Base-by-base conservation (phyloP, 495 filamentous ascomycete species). In the Neurospora cerealis region DNA sequence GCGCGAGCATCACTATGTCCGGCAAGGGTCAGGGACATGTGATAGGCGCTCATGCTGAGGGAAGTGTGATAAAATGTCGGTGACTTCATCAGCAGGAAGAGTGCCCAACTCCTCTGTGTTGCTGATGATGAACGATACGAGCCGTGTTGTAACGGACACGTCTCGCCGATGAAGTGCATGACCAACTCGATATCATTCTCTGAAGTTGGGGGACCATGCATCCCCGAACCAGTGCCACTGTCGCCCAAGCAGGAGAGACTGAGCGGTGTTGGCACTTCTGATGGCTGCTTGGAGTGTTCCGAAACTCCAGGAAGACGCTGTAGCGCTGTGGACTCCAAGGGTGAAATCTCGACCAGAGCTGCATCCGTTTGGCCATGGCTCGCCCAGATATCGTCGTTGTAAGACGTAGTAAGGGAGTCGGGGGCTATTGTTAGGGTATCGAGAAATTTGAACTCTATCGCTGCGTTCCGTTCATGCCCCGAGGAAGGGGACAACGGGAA, bases 61-160 rank as follows among this genome's bases (percentile, higher is more conserved):
- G 71, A 73, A 38, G 71, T 10, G 7, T 73, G 36, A 41, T 73
- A 73, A 41, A 73, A 73, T 17, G 71, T 69, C 21, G 71, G 54
- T 24, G 44, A 69, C 28, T 54, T 36, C 36, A 41, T 37, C 17
- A 73, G 19, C 5, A 69, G n/a, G 24, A 37, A 73, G 24, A 73
- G 71, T 11, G 66, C 24, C 71, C 71, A 73, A 36, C 71, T 70
- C 11, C 21, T 73, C 11, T 69, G 34, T 21, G 38, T 70, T 37
- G 36, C 24, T 32, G 69, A 70, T 21, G 38, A 70, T 11, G 69
- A 40, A n/a, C 38, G 34, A 37, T 37, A 70, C 1, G 38, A 70
- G 10, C 69, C n/a, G 21, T 70, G 38, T 5, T 70, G 69, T n/a
- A 70, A 21, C 17, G 71, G 34, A 70, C 21, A 73, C n/a, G 54